Evolutionary conservation across 2,329 filamentous ascomycete species (phyloP).

Genomic region (Calonectria ilicicola): DNA sequence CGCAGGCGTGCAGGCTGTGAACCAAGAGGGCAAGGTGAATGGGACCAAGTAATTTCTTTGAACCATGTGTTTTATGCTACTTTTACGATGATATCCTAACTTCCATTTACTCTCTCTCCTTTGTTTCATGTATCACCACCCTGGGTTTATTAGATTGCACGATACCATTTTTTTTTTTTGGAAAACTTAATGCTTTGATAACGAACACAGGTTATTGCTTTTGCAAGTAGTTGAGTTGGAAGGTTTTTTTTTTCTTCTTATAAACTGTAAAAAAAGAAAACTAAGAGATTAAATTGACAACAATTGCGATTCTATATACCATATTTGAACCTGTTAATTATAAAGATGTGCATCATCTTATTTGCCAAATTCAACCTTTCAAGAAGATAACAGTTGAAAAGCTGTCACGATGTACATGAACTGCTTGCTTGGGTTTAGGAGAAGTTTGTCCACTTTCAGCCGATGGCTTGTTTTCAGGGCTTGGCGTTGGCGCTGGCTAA

Average conservation of each 20-base stretch:
- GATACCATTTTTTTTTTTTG: background rate
- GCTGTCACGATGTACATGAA: too few relatives aligned
- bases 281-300: background rate
- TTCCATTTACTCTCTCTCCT: background rate
- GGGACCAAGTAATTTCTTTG: constrained; percentile 28
- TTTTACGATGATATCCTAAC: background rate
- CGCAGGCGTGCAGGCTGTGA: constrained; percentile 49
- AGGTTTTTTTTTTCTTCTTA: too few relatives aligned
- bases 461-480: too few relatives aligned
- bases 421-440: too few relatives aligned
- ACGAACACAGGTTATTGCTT: background rate
- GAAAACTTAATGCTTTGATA: background rate
- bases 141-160: background rate
- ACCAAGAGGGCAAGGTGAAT: constrained; percentile 40
- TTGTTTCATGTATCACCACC: background rate
- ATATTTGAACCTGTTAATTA: too few relatives aligned
- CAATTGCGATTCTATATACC: too few relatives aligned
- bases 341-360: too few relatives aligned
- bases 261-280: too few relatives aligned
- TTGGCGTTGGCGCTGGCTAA: too few relatives aligned
- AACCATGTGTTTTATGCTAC: background rate
- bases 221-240: background rate
- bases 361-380: too few relatives aligned
- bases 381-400: too few relatives aligned
- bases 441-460: too few relatives aligned